Base-by-base conservation (phyloP, 768 basidiomycete species). In the Leccinum sublutescens region DNA sequence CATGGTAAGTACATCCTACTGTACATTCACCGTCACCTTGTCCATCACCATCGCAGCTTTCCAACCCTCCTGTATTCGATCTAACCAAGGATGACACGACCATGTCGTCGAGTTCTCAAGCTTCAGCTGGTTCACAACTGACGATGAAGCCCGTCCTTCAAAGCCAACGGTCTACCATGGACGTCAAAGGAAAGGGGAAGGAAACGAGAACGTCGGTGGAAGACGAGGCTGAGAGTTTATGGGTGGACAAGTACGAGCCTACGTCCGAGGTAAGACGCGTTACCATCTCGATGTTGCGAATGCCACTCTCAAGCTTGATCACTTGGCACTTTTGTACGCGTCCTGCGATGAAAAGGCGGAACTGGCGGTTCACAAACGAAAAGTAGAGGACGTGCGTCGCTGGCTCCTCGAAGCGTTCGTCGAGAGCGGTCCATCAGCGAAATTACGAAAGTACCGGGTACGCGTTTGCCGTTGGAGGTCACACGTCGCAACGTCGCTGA, bases 291-390 rank as follows among this genome's bases (percentile, higher is more conserved):
- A 56, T 59, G 27, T 50, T 45, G 25, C 38, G 58, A 48, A 33
- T 14, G 47, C 57, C 48, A n/a, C 21, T 23, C 15, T 19, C 14
- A 50, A 31, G 25, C 21, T 47, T 8, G 52, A 60, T 53, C 36
- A 54, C 57, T 15, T 34, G 10, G 19, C 25, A 21, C 19, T 14
- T 27, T 15, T 31, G 15, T 15, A 10, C 5, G 50, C 15, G 25
- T 52, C 12, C 31, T 31, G 31, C 15, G 17, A 50, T 14, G 12
- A 48, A n/a, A 53, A 92, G 86, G 85, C 81, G 43, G 85, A 91
- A 40, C 75, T 95, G 8, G 89, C 89, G 3, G 88, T 95, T 36
- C 90, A 95, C 74, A 81, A 84, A 56, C 81, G 81, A 23, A 94
- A 93, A 71, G 85, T 93, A 0, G 85, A 88, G 53, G 87, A 91